Base-by-base conservation (phyloP, 2,329 filamentous ascomycete genomes). In the Ophiosphaerella herpotricha region DNA sequence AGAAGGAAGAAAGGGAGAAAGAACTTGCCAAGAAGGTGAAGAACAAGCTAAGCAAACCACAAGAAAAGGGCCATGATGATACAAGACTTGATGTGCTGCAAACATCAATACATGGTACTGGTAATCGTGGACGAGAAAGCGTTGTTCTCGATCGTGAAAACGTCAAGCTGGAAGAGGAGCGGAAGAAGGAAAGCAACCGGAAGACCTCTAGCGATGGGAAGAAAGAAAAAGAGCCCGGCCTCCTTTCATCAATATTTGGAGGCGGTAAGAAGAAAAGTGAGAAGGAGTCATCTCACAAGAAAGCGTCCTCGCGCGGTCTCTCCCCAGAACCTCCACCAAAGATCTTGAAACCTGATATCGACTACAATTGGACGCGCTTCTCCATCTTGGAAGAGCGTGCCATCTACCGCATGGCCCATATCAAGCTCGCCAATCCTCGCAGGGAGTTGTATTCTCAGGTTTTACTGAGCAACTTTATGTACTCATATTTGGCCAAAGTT, bases 381-480 rank as follows among this genome's bases (percentile, higher is more conserved):
- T 91, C 91, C 11, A 93, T 99, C 46, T 80, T 97, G 46, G 93
- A 97, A 74, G 94, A 99, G 77, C 84, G 94, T 51, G 94, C 94
- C 16, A 99, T 99, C 52, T 99, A 99, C 75, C 86, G 94, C 54
- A 96, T 99, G 90, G 94, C 94, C 14, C 94, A 99, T 71, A 95
- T 97, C 76, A 99, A 99, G 75, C 84, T 99, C 54, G 94, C 94
- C n/a, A 97, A 99, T 69, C 94, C 94, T 33, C 87, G 93, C 38
- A 87, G 94, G 48, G 89, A 93, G 35, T 77, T 99, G 43, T 88
- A 96, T 68, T 97, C 93, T 52, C 94, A 99, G 74, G 94, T 99
- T 18, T 80, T 99, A 51, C 83, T 99, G 60, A 97, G 92, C 75
- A 99, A 99, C 73, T 99, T 99, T 75, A 99, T 99, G 94, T 99